Evolutionary conservation across 345 rosid genomes (phyloP).

Genomic region (rapeseed (Brassica napus)): DNA sequence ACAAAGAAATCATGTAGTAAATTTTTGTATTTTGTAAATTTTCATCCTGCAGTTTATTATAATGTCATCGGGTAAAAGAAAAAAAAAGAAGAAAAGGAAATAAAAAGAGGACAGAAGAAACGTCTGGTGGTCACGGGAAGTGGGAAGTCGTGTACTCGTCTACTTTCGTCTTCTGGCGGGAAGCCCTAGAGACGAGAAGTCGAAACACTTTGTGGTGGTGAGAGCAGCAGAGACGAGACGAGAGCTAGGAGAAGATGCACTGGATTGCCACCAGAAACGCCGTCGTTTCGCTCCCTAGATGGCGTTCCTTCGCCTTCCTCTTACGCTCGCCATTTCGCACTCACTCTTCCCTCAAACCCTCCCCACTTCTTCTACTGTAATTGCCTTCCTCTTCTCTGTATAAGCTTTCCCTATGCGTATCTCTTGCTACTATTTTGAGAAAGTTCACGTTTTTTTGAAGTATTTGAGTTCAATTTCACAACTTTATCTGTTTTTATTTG

Average conservation of each 20-base stretch:
- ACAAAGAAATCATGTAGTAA: too few relatives aligned
- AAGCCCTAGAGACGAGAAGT: neutral
- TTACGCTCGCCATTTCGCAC: slow-evolving; percentile 50
- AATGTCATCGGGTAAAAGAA: too few relatives aligned
- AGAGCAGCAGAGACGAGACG: neutral
- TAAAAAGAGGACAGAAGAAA: neutral
- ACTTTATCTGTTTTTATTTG: neutral
- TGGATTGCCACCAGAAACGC: slow-evolving; percentile 67
- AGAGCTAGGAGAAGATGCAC: slow-evolving; percentile 48
- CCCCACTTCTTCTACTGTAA: slow-evolving; percentile 50
- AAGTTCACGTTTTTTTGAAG: neutral
- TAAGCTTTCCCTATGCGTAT: neutral
- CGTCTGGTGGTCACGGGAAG: neutral
- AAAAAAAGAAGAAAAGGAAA: too few relatives aligned
- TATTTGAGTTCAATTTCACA: neutral
- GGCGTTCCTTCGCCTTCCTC: slow-evolving; percentile 59
- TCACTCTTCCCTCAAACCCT: slow-evolving; percentile 42
- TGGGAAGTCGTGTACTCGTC: slow-evolving; percentile 11
- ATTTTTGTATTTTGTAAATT: too few relatives aligned
- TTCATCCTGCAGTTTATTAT: too few relatives aligned
- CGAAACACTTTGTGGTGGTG: neutral
- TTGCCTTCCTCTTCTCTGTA: neutral
- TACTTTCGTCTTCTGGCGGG: slow-evolving; percentile 33
- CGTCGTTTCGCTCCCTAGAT: slow-evolving; percentile 62
- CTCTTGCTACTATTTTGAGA: neutral